These are phyloP conservation scores for Carex sylvatica DNA, from an alignment of 202 grass and related monocot species.

Conservation along the genomic window DNA sequence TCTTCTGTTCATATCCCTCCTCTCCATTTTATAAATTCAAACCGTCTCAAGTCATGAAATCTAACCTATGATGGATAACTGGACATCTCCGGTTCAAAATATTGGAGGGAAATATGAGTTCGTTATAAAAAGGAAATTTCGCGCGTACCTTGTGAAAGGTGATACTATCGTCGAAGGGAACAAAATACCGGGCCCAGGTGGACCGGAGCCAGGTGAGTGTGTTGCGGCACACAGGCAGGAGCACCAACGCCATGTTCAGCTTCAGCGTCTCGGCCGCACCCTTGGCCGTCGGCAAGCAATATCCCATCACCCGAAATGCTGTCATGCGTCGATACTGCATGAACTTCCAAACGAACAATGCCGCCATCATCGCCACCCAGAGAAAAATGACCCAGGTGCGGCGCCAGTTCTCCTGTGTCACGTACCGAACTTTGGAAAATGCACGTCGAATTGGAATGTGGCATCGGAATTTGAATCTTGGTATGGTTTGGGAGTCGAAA, in stretches of 20 bases:
- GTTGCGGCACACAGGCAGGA: conserved; percentile 91
- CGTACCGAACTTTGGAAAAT: conserved; percentile 43
- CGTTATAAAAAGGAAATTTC: background rate
- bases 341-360: conserved; percentile 93
- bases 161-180: conserved; percentile 98
- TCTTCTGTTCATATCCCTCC: background rate
- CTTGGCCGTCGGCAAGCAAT: conserved; percentile 86
- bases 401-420: conserved; percentile 81
- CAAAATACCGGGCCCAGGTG: conserved; percentile 83
- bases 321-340: conserved; percentile 59
- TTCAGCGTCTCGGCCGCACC: conserved; percentile 96
- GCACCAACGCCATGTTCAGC: conserved; percentile 98
- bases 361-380: conserved; percentile 62
- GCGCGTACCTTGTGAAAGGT: conserved; percentile 95
- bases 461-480: conserved; percentile 2
- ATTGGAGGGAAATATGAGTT: background rate
- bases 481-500: background rate
- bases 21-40: background rate
- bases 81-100: background rate
- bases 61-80: too few relatives aligned
- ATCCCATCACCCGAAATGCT: conserved; percentile 77
- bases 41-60: background rate
- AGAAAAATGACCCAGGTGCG: conserved; percentile 68
- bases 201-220: conserved; percentile 96
- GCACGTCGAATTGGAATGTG: conserved; percentile 17